A percentile compares a stretch with the other conserved stretches of the same genome.
Evolutionary conservation across 768 basidiomycete species (phyloP).

Genomic region (Chlorophyllum brunneum): DNA sequence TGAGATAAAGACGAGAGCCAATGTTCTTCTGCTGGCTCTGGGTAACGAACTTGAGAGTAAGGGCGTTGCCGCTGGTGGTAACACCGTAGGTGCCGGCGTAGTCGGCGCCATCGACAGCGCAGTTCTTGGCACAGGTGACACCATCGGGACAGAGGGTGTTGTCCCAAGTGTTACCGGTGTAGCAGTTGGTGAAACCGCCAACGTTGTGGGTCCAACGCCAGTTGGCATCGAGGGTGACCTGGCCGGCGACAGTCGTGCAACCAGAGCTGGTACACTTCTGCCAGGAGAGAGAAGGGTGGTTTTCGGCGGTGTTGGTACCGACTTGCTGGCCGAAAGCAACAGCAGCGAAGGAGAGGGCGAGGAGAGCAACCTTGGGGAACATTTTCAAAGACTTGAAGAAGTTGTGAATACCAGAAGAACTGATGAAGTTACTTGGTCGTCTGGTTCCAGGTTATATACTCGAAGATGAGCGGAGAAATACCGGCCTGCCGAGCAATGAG

Average conservation of each 20-base stretch:
- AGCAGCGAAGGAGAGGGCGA: slow-evolving; percentile 9
- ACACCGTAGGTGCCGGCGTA: slow-evolving; percentile 13
- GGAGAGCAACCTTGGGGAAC: slow-evolving; percentile 7
- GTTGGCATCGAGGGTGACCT: slow-evolving; percentile 11
- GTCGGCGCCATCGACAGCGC: slow-evolving; percentile 13
- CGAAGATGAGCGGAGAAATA: background rate
- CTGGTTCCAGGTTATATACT: background rate
- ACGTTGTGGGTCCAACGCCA: slow-evolving; percentile 13
- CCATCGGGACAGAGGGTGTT: slow-evolving; percentile 5
- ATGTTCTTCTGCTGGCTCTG: slow-evolving; percentile 8
- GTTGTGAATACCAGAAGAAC: background rate
- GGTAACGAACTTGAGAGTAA: slow-evolving; percentile 15
- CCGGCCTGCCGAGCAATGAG: background rate
- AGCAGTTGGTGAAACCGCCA: slow-evolving; percentile 12
- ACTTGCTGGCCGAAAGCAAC: slow-evolving; percentile 11
- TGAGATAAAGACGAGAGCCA: slow-evolving; percentile 14
- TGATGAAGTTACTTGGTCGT: background rate
- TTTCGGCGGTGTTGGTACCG: slow-evolving; percentile 12
- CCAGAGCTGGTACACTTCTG: slow-evolving; percentile 9
- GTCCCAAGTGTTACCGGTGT: slow-evolving; percentile 14
- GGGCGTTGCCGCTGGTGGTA: slow-evolving; percentile 11
- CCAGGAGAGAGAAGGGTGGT: slow-evolving; percentile 12
- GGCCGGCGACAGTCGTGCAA: slow-evolving; percentile 8
- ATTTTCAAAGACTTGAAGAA: background rate
- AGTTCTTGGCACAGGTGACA: slow-evolving; percentile 4